Percentiles rank a stretch among this genome's conserved stretches.
phyloP scores from a whole-genome alignment of 306 rosid genomes.

The Trichosanthes cucumerina region DNA sequence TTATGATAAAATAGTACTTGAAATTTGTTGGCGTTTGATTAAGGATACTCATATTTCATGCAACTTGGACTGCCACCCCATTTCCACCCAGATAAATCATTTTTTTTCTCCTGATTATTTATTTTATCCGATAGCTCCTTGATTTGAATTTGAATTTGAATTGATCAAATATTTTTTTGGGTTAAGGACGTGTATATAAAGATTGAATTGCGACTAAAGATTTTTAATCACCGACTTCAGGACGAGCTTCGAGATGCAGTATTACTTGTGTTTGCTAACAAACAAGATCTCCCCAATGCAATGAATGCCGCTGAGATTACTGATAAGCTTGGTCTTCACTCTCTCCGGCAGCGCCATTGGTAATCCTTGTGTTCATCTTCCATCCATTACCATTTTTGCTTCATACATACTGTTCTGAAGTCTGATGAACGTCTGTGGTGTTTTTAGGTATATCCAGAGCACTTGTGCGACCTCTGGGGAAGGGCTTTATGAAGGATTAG shows the following conservation, averaged over 20 bases:
- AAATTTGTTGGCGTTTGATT: background rate
- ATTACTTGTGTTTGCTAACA: constrained; percentile 70
- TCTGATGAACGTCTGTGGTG: constrained; percentile 11
- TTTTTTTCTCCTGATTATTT: background rate
- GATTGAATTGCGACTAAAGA: background rate
- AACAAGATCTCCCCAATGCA: constrained; percentile 79
- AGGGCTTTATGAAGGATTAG: constrained; percentile 72
- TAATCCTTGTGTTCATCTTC: constrained; percentile 16
- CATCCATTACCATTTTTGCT: background rate
- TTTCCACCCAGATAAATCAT: background rate
- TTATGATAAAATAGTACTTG: background rate
- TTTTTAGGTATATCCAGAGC: constrained; percentile 74
- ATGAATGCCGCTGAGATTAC: constrained; percentile 84
- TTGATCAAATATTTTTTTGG: background rate
- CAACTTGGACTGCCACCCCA: background rate
- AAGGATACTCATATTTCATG: background rate
- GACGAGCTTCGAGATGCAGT: constrained; percentile 75
- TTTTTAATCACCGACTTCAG: constrained; percentile 20
- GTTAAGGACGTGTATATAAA: background rate
- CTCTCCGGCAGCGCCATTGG: constrained; percentile 82
- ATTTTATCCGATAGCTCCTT: background rate
- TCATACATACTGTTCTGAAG: background rate
- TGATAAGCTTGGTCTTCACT: constrained; percentile 71
- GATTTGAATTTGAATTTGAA: no score
- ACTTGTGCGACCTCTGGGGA: constrained; percentile 83